Evolutionary conservation across 2,329 filamentous ascomycete genomes (phyloP), one percentile per base, ranked within the genome.

Genomic region (Aspergillus niger): DNA sequence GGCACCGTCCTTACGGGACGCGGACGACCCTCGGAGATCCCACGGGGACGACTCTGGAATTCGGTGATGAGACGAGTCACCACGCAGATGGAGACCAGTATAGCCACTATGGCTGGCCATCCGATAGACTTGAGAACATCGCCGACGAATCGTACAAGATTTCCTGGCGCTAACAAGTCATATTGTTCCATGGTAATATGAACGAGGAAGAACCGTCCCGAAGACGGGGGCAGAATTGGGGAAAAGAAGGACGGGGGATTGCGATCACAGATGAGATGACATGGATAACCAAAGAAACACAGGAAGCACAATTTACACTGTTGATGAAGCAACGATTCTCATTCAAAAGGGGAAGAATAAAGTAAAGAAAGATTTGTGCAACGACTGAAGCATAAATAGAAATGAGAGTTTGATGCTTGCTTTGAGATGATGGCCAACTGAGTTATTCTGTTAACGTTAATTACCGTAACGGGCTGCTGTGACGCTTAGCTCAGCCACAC

Each of bases 1-100:
- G 85, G 84, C 22, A 82, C 65, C 58, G 79, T 72, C 70, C 81
- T 81, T 61, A 84, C 78, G 57, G 73, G 74, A 64, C 70, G 70
- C 43, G 71, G 56, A 38, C 69, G 63, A n/a, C 67, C 67, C 49
- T 65, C 63, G 36, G 56, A 58, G 20, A 54, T 60, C 53, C 62
- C n/a, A 15, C 53, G 65, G 28, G 67, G 67, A n/a, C 64, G 63
- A 55, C 72, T 74, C 44, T 69, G 72, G 13, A 79, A 36, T 10
- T 74, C 77, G 4, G 72, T 77, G 52, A 74, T 65, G 44, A 78
- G 65, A 48, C 79, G 76, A 8, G 77, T 80, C 20, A 69, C 63
- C 56, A 79, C 69, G 57, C 76, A 77, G 47, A 71, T 61, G 15
- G 72, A 64, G 13, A 74, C 55, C 11, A 79, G 54, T 15, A 70